Conservation (phyloP, 139 green algal species). For the Chlorella sp. region DNA sequence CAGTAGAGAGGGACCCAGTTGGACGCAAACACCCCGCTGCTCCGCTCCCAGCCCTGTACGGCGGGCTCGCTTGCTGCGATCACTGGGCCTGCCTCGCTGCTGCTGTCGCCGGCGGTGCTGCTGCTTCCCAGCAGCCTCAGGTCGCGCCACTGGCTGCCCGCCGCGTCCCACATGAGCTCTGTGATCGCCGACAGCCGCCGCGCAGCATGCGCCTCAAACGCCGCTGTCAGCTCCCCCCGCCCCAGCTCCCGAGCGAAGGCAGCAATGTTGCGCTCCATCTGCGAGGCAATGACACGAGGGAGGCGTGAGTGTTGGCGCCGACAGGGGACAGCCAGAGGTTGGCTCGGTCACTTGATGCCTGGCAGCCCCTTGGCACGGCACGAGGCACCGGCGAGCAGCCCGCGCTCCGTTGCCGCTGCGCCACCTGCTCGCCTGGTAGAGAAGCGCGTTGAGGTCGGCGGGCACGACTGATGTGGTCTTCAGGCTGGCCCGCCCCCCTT, state of each 20-base stretch:
- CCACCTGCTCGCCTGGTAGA: constrained; percentile 54
- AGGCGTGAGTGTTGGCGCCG: too few species aligned
- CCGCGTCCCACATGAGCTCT: constrained; percentile 69
- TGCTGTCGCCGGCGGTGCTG: not conserved
- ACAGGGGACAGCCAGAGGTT: too few species aligned
- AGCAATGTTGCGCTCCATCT: constrained; percentile 62
- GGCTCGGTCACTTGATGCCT: too few species aligned
- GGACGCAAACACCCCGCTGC: constrained; percentile 57
- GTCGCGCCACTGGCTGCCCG: constrained; percentile 71
- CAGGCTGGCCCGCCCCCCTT: constrained; percentile 60
- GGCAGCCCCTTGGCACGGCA: too few species aligned
- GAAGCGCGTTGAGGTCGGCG: constrained; percentile 89
- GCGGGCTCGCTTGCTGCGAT: constrained; percentile 22
- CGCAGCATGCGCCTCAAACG: constrained; percentile 25
- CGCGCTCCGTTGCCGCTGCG: too few species aligned
- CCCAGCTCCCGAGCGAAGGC: constrained; percentile 33
- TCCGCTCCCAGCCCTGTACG: not conserved
- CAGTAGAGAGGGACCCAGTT: constrained; percentile 91
- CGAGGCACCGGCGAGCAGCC: too few species aligned
- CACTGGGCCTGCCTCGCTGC: constrained; percentile 1
- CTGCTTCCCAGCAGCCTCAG: constrained; percentile 43
- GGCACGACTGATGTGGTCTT: constrained; percentile 86
- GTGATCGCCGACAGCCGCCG: constrained; percentile 55
- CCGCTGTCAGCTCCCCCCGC: constrained; percentile 6
- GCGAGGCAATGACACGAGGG: too few species aligned